Percentiles rank a stretch among this genome's conserved stretches.
Conservation (phyloP, 306 rosid species). For the Macrotyloma uniflorum region DNA sequence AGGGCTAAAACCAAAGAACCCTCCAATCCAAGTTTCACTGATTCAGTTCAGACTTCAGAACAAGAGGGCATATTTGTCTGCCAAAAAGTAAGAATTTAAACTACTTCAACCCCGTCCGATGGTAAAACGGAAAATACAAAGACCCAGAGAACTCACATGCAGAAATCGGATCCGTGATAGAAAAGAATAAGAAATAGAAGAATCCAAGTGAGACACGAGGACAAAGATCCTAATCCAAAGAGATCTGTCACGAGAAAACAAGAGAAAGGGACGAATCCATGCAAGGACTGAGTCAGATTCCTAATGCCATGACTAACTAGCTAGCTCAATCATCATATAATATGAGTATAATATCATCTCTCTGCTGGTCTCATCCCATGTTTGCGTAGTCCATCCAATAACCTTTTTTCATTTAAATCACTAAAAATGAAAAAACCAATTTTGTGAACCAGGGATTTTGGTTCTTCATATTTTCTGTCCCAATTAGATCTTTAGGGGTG, state of each 20-base stretch:
- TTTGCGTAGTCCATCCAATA: background rate
- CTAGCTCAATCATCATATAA: too few species aligned
- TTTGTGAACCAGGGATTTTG: too few species aligned
- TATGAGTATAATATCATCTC: too few species aligned
- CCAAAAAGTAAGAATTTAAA: background rate
- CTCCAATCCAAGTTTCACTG: constrained; percentile 8
- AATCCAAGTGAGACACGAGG: background rate
- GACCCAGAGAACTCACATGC: background rate
- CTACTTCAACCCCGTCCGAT: constrained; percentile 14
- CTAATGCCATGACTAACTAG: too few species aligned
- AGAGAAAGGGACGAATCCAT: background rate
- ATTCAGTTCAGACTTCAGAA: background rate
- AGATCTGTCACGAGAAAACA: background rate
- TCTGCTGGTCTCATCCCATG: too few species aligned
- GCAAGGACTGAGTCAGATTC: background rate
- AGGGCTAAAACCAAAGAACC: background rate
- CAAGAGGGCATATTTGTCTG: background rate
- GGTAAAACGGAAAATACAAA: background rate
- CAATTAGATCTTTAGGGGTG: too few species aligned
- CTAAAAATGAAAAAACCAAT: too few species aligned
- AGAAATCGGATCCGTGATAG: constrained; percentile 36
- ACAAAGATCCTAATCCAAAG: background rate
- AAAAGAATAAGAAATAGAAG: constrained; percentile 12
- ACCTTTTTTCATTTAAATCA: too few species aligned
- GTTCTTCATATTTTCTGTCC: too few species aligned